phyloP scores from a whole-genome alignment of 495 filamentous ascomycete species.

The Trichoderma orchidacearum region DNA sequence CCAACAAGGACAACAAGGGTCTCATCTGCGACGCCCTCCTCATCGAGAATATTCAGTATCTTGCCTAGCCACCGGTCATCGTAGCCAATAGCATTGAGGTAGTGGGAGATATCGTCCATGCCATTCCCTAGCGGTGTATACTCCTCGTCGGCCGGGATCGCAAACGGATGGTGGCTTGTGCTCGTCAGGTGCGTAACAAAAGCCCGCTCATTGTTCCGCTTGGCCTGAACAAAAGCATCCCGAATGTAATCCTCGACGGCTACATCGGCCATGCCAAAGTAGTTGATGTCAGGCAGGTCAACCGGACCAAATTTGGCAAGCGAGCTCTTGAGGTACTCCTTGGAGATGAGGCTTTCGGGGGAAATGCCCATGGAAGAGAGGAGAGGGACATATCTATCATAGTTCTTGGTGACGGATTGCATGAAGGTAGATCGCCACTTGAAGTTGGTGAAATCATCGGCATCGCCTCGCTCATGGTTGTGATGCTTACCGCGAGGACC shows the following conservation, averaged over 20 bases:
- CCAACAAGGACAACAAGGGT: constrained; percentile 37
- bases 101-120: constrained; percentile 18
- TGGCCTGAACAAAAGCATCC: constrained; percentile 27
- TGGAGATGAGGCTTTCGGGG: constrained; percentile 15
- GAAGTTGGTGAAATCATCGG: neutral
- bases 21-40: constrained; percentile 33
- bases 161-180: constrained; percentile 33
- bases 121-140: constrained; percentile 3
- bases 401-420: constrained; percentile 33
- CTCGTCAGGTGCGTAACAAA: constrained; percentile 34
- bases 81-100: constrained; percentile 28
- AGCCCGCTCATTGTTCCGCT: constrained; percentile 25
- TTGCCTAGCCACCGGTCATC: constrained; percentile 29
- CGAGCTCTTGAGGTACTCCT: constrained; percentile 15
- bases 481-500: neutral
- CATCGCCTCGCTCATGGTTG: neutral
- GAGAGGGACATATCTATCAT: constrained; percentile 25
- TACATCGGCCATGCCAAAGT: constrained; percentile 35
- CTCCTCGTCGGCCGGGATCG: constrained; percentile 21
- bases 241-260: constrained; percentile 26
- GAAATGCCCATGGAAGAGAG: constrained; percentile 26
- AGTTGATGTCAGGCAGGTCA: constrained; percentile 23
- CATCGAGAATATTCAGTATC: constrained; percentile 29
- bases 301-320: constrained; percentile 17
- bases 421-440: constrained; percentile 31